A percentile compares a stretch with the other conserved stretches of the same genome.
These are phyloP conservation scores for Eragrostis curvula DNA, from an alignment of 176 grass and related monocot species.

Conservation along the genomic window DNA sequence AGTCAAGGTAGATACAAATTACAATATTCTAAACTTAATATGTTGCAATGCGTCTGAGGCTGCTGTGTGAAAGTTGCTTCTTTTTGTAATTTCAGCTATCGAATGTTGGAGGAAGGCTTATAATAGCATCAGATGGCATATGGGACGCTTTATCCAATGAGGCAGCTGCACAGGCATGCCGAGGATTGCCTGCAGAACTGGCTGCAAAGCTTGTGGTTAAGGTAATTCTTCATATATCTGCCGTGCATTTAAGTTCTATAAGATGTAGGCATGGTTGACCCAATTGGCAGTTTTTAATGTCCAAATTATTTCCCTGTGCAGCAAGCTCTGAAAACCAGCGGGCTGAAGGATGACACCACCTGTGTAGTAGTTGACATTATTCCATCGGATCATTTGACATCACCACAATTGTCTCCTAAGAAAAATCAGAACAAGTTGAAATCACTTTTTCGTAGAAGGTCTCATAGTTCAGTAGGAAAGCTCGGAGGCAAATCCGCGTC, in stretches of 20 bases:
- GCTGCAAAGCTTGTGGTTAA: constrained; percentile 96
- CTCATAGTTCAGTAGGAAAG: constrained; percentile 63
- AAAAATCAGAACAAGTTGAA: constrained; percentile 80
- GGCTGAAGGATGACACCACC: constrained; percentile 98
- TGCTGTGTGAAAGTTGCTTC: neutral
- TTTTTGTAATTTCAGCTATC: constrained; percentile 70
- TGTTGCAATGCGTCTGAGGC: neutral
- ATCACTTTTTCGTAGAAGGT: constrained; percentile 76
- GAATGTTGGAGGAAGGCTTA: constrained; percentile 75
- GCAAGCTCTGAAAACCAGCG: constrained; percentile 94
- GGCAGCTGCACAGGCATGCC: constrained; percentile 76
- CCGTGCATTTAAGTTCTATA: too few relatives aligned
- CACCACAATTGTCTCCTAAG: constrained; percentile 73
- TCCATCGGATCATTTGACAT: constrained; percentile 70
- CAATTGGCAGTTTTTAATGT: neutral
- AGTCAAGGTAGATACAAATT: constrained; percentile 68
- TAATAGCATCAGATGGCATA: constrained; percentile 98
- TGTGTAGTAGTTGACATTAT: constrained; percentile 95
- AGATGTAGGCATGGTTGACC: neutral
- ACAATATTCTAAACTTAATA: constrained; percentile 19
- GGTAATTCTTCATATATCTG: constrained; percentile 47
- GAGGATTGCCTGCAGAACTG: constrained; percentile 81
- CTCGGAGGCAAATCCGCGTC: constrained; percentile 61
- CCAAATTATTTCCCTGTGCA: constrained; percentile 33
- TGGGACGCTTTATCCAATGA: constrained; percentile 93